Percentiles rank a stretch among this genome's conserved stretches.
phyloP scores from a whole-genome alignment of 1,139 yeast genomes.

The Saccharomycopsis hybrid region DNA sequence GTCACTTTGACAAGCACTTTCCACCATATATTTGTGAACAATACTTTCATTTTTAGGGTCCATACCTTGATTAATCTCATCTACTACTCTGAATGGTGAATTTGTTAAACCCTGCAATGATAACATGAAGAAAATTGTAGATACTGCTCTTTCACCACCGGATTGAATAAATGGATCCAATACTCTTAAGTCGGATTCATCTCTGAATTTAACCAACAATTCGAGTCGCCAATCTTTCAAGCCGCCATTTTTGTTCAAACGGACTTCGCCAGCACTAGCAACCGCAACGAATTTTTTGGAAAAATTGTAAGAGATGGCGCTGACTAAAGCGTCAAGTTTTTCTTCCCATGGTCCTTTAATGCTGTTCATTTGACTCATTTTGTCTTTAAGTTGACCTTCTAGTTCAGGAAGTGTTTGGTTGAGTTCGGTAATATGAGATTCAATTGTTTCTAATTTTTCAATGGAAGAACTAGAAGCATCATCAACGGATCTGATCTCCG shows the following conservation, averaged over 20 bases:
- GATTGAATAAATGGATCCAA: conserved; percentile 86
- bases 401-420: conserved; percentile 28
- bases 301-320: conserved; percentile 55
- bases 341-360: conserved; percentile 52
- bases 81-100: conserved; percentile 93
- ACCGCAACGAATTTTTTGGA: conserved; percentile 60
- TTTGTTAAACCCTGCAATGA: conserved; percentile 85
- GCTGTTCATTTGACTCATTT: conserved; percentile 35
- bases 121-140: conserved; percentile 86
- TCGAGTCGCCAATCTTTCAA: conserved; percentile 79
- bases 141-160: conserved; percentile 96
- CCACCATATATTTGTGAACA: conserved; percentile 83
- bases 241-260: conserved; percentile 44
- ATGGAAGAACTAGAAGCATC: conserved; percentile 37
- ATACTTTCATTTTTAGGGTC: conserved; percentile 87
- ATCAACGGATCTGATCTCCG: conserved; percentile 32
- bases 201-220: conserved; percentile 80
- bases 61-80: conserved; percentile 99
- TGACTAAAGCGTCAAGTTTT: conserved; percentile 44
- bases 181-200: conserved; percentile 58
- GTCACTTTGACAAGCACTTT: conserved; percentile 62
- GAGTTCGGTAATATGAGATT: conserved; percentile 25
- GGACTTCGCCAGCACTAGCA: conserved; percentile 82
- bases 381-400: conserved; percentile 22
- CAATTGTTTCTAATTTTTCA: conserved; percentile 32